Evolutionary conservation across 2,329 filamentous ascomycete species (phyloP).

Genomic region (Coleophoma crateriformis): DNA sequence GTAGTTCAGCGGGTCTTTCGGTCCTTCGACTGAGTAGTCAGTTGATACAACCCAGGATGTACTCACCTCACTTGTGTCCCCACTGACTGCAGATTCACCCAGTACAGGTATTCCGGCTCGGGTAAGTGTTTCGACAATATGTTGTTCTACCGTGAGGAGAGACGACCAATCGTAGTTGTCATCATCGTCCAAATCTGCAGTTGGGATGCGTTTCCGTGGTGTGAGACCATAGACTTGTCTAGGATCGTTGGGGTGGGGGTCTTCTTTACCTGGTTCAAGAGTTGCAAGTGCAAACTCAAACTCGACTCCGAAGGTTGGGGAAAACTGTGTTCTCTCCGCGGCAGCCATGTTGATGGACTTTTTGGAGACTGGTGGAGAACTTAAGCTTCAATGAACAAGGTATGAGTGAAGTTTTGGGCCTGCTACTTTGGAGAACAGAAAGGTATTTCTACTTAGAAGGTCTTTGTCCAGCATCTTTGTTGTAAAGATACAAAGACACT

Average conservation of each 20-base stretch:
- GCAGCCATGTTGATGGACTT: too few relatives aligned
- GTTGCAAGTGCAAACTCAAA: constrained; percentile 14
- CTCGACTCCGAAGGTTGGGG: constrained; percentile 17
- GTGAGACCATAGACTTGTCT: not conserved
- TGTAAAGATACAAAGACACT: too few relatives aligned
- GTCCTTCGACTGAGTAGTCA: not conserved
- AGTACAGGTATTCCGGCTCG: not conserved
- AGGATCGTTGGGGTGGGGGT: constrained; percentile 5
- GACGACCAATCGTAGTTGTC: not conserved
- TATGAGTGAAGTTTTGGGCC: too few relatives aligned
- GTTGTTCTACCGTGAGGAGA: not conserved
- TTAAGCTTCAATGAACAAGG: too few relatives aligned
- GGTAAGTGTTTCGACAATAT: constrained; percentile 3
- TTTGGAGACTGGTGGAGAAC: too few relatives aligned
- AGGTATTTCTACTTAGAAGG: too few relatives aligned
- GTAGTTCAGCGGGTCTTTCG: not conserved
- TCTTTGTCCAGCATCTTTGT: too few relatives aligned
- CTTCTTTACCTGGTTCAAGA: not conserved
- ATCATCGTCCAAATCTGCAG: not conserved
- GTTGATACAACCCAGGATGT: not conserved
- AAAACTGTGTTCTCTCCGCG: too few relatives aligned
- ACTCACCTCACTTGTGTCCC: not conserved
- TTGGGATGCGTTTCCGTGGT: not conserved
- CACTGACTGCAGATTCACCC: not conserved
- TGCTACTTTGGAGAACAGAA: too few relatives aligned